phyloP scores from a whole-genome alignment of 371 early-diverging fungal genomes.

The Blastocladiella emersonii region DNA sequence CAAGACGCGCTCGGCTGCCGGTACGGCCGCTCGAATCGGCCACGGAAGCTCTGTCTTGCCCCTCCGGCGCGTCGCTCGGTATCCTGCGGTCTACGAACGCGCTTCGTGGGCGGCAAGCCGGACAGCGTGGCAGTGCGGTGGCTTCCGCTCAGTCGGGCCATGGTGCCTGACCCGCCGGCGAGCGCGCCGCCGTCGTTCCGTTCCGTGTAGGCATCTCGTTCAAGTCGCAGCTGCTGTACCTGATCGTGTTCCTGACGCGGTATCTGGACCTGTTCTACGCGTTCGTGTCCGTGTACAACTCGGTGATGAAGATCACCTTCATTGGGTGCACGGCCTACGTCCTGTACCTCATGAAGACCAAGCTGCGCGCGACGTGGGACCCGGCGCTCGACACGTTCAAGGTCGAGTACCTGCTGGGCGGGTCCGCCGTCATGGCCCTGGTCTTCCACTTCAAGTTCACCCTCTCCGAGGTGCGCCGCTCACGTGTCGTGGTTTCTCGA shows the following conservation, averaged over 20 bases:
- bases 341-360: slow-evolving; percentile 77
- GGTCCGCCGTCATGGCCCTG: slow-evolving; percentile 51
- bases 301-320: slow-evolving; percentile 91
- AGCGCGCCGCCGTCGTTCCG: too few species aligned
- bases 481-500: not conserved
- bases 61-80: too few species aligned
- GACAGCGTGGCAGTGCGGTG: too few species aligned
- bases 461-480: slow-evolving; percentile 45
- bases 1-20: slow-evolving; percentile 73
- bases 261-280: slow-evolving; percentile 82
- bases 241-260: slow-evolving; percentile 85
- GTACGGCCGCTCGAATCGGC: slow-evolving; percentile 30
- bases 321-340: slow-evolving; percentile 72
- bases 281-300: slow-evolving; percentile 78
- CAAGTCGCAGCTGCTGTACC: slow-evolving; percentile 93
- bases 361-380: slow-evolving; percentile 85
- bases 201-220: slow-evolving; percentile 91
- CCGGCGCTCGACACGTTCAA: slow-evolving; percentile 79
- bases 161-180: too few species aligned
- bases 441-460: slow-evolving; percentile 54
- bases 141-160: too few species aligned
- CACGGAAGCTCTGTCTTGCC: not conserved
- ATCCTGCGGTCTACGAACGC: too few species aligned
- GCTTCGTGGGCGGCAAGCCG: too few species aligned
- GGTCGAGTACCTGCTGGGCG: slow-evolving; percentile 64